Evolutionary conservation across 176 grass and related monocot species (phyloP), one percentile per base, ranked within the genome.

Genomic region (Cenchrus purpureus): DNA sequence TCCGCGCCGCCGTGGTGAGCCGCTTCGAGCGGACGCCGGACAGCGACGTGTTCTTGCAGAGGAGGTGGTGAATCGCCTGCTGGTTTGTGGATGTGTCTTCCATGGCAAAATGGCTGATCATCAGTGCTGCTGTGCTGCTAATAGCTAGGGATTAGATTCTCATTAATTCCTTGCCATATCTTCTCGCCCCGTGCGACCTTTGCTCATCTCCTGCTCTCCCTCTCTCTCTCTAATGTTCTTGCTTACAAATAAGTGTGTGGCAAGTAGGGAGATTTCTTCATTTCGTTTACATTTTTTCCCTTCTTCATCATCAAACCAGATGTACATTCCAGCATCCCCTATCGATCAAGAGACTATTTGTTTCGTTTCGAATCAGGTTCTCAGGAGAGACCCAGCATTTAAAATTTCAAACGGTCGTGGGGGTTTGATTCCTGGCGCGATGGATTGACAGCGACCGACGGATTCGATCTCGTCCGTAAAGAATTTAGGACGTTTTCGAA

Each of bases 1-100:
- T 99, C 84, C 94, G 91, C 86, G 84, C 76, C 52, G 91, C 92
- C 14, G 90, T 94, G 0, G 62, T 97, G 0, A 88, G 91, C 58
- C 88, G 92, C 66, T 86, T 97, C 31, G 88, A 97, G 51, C 87
- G 86, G 69, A 20, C 15, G 43, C n/a, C 32, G 43, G 84, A 89
- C 16, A 34, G 75, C 17, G 89, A 95, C 79, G 13, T 84, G 7
- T 89, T 89, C 79, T 22, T 92, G 84, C 90, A 80, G 57, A 91
- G 82, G 73, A 89, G 93, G 40, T 94, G 94, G 91, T 93, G 89
- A 32, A 32, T 32, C 31, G 31, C 31, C 31, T 32, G 31, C 31
- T 32, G 31, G 31, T 2, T 32, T 32, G 31, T 32, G 31, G 31
- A 90, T 14, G 13, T 65, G 64, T 5, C 14, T 31, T 40, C 37